These are phyloP conservation scores for Aspergillus diversus DNA, from an alignment of 495 filamentous ascomycete genomes.

Conservation along the genomic window DNA sequence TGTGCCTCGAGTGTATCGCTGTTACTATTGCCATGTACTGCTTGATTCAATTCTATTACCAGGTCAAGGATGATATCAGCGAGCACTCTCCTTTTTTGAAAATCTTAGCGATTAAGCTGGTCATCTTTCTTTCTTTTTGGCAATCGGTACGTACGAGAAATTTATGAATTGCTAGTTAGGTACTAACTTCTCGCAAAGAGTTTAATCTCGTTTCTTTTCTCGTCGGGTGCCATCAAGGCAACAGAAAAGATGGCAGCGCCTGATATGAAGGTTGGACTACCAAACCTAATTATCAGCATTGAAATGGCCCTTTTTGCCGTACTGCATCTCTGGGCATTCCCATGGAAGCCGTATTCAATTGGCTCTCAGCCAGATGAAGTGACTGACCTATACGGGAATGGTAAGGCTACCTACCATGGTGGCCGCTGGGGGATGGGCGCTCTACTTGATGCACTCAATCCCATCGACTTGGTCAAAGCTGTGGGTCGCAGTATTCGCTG, in stretches of 20 bases:
- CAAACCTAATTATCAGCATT: constrained; percentile 75
- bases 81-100: constrained; percentile 79
- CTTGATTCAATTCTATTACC: constrained; percentile 86
- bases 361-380: constrained; percentile 39
- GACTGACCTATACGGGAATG: constrained; percentile 52
- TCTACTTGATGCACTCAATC: constrained; percentile 74
- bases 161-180: not conserved
- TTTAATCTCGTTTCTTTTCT: constrained; percentile 71
- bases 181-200: constrained; percentile 40
- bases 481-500: constrained; percentile 77
- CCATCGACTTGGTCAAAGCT: constrained; percentile 82
- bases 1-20: constrained; percentile 69
- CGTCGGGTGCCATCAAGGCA: constrained; percentile 62
- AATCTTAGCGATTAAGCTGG: constrained; percentile 85
- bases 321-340: constrained; percentile 83
- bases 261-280: constrained; percentile 82
- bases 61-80: constrained; percentile 69
- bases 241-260: constrained; percentile 64
- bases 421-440: constrained; percentile 66
- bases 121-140: constrained; percentile 96
- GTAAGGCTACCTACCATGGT: constrained; percentile 58
- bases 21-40: constrained; percentile 92
- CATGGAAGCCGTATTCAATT: constrained; percentile 68
- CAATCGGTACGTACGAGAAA: constrained; percentile 58
- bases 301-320: constrained; percentile 86